A percentile compares a stretch with the other conserved stretches of the same genome.
Conservation (phyloP, 1,139 yeast genomes). For the Taphrina deformans region DNA sequence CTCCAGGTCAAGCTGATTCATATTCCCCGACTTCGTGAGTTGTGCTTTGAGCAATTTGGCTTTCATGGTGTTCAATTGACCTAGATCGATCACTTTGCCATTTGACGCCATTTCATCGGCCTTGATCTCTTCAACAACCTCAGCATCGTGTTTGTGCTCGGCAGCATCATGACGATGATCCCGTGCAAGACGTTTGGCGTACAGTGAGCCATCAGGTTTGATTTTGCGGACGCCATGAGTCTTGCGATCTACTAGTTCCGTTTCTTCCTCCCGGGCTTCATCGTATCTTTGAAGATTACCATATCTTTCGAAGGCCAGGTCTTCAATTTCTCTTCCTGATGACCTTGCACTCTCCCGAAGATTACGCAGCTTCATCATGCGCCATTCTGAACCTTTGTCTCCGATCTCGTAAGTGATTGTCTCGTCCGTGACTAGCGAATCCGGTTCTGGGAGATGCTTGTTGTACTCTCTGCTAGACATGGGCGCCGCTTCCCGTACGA, state of each 20-base stretch:
- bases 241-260: conserved; percentile 43
- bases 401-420: conserved; percentile 41
- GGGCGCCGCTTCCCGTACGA: neutral
- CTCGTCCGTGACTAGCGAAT: neutral
- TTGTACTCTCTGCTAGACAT: neutral
- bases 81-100: conserved; percentile 10
- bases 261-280: conserved; percentile 44
- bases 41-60: conserved; percentile 48
- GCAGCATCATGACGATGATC: conserved; percentile 10
- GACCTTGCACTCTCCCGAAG: conserved; percentile 39
- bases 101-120: conserved; percentile 20
- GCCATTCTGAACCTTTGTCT: conserved; percentile 47
- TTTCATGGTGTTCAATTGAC: conserved; percentile 41
- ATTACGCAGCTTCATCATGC: conserved; percentile 45
- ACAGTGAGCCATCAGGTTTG: conserved; percentile 36
- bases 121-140: conserved; percentile 16
- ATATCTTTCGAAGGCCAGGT: conserved; percentile 43
- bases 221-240: conserved; percentile 34
- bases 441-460: neutral
- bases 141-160: conserved; percentile 5
- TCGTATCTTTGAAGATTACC: conserved; percentile 43
- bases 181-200: conserved; percentile 33
- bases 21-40: conserved; percentile 42
- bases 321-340: conserved; percentile 39
- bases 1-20: conserved; percentile 43